phyloP scores from a whole-genome alignment of 1,284 basidiomycete genomes.

The Wallemia mellicola region DNA sequence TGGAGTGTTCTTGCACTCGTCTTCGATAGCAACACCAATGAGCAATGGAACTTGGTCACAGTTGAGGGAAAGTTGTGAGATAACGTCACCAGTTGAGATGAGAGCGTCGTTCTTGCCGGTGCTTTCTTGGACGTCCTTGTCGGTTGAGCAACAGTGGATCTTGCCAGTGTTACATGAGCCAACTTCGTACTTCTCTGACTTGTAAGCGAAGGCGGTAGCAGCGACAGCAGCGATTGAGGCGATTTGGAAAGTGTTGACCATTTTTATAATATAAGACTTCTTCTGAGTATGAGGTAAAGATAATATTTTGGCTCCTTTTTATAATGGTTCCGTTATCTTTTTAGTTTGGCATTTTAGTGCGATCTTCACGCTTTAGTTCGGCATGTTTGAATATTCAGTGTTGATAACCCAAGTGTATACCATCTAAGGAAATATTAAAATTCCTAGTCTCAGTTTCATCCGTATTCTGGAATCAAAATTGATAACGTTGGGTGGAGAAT shows the following conservation, averaged over 20 bases:
- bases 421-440: no score
- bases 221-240: neutral
- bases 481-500: no score
- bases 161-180: neutral
- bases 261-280: neutral
- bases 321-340: neutral
- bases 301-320: neutral
- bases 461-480: no score
- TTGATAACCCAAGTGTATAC: no score
- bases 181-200: neutral
- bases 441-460: no score
- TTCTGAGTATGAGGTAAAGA: neutral
- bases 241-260: neutral
- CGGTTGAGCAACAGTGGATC: neutral
- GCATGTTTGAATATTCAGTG: neutral
- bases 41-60: neutral
- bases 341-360: neutral
- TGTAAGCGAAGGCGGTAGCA: neutral
- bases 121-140: neutral
- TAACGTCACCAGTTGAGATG: neutral
- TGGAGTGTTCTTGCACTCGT: neutral
- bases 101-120: neutral
- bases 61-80: neutral
- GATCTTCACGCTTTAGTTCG: neutral
- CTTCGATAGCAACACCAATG: neutral